Conservation (phyloP, 78 protist genomes). For the Dictyostelium capitatum region DNA sequence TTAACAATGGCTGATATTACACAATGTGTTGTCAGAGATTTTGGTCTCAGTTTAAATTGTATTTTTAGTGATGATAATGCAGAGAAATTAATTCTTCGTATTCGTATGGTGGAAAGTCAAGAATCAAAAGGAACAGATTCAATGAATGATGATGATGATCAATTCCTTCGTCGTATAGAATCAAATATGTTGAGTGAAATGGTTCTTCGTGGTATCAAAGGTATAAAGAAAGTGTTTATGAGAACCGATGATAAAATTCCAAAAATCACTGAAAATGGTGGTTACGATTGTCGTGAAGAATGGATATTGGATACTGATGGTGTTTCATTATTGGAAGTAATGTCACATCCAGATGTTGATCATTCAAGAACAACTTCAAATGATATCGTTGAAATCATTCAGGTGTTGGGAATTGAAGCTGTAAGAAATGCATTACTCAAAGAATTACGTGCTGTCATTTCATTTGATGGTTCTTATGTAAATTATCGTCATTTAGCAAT, state of each 20-base stretch:
- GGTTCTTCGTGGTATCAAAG: conserved; percentile 92
- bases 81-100: conserved; percentile 88
- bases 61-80: conserved; percentile 94
- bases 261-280: conserved; percentile 43
- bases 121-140: conserved; percentile 63
- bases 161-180: conserved; percentile 87
- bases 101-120: conserved; percentile 81
- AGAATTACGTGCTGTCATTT: conserved; percentile 95
- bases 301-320: conserved; percentile 96
- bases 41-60: conserved; percentile 78
- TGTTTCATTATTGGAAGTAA: conserved; percentile 88
- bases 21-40: conserved; percentile 63
- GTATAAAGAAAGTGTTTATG: conserved; percentile 87
- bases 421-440: conserved; percentile 92
- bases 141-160: conserved; percentile 60
- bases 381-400: conserved; percentile 95
- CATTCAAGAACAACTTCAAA: conserved; percentile 91
- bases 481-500: conserved; percentile 99
- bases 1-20: conserved; percentile 86
- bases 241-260: conserved; percentile 12
- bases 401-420: conserved; percentile 99
- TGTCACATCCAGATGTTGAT: conserved; percentile 93
- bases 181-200: conserved; percentile 84
- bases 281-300: conserved; percentile 65
- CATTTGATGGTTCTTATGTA: conserved; percentile 96